Base-by-base conservation (phyloP, 139 green algal species). In the Astrephomene gubernaculifera region DNA sequence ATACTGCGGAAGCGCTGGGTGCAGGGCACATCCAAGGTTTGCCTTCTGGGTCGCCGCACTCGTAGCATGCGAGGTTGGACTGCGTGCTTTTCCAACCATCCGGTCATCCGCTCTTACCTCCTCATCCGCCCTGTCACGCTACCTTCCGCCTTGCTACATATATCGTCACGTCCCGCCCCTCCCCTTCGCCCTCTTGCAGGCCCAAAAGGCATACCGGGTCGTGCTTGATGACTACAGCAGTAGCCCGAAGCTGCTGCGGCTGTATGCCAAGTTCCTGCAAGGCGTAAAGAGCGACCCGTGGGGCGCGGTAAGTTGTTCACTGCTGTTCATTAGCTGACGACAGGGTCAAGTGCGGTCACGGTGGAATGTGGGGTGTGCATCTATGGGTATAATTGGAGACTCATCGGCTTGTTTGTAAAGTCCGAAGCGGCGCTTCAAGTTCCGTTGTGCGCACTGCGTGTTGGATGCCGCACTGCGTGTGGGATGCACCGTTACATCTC, bases 191-290 rank as follows among this genome's bases (percentile, higher is more conserved):
- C 12, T 25, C 49, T 12, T 17, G 19, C 63, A 83, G 73, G 84
- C 84, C 27, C 41, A 88, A 31, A 25, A 39, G 9, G 73, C 75
- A 0, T 92, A 90, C 83, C 85, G 79, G 21, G 52, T 88, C 0
- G 84, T 92, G 60, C 87, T 92, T 10, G 89, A 91, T 43, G 73
- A 60, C 22, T 93, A 92, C 79, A 81, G 88, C 39, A 83, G 67
- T 24, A 90, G 71, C 49, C 57, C 63, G 44, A 90, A 90, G 79
- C 82, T 94, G 67, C 73, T 92, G 27, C 87, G 85, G 35, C 83
- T 87, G 75, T 94, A 94, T 60, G 91, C 63, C 44, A 79, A 82
- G 53, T 93, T 93, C 83, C 75, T 93, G 24, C 88, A 93, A 71
- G 36, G 75, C 1, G 80, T 94, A 49, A 89, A 89, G 43, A 91